These are phyloP conservation scores for Warburgia ugandensis DNA, from an alignment of 164 flowering plant species.

Conservation along the genomic window DNA sequence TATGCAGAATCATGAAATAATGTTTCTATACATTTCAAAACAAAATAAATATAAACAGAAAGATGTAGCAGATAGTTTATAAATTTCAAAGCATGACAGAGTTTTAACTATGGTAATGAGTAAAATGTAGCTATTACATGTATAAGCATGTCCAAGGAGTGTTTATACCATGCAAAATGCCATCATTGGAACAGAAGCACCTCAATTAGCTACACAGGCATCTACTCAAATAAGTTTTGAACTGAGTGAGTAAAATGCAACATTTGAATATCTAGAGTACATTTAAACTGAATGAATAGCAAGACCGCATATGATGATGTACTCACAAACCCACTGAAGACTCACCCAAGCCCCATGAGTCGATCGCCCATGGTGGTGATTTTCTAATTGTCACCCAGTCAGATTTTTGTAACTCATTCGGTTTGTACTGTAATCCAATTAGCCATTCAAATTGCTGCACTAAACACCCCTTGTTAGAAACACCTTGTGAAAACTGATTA, in stretches of 20 bases:
- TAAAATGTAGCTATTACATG: neutral
- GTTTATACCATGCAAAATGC: neutral
- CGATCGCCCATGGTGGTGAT: slow-evolving; percentile 95
- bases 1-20: no score
- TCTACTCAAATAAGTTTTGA: no score
- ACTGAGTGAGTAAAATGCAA: no score
- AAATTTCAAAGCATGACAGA: no score
- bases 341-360: slow-evolving; percentile 99
- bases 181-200: neutral
- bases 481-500: neutral
- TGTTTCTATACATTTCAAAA: no score
- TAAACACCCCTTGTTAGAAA: slow-evolving; percentile 12
- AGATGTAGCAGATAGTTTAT: no score
- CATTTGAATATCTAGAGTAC: no score
- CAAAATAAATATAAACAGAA: no score
- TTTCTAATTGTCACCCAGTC: slow-evolving; percentile 84
- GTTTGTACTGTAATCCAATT: slow-evolving; percentile 83
- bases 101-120: neutral
- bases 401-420: slow-evolving; percentile 75
- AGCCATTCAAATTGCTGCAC: slow-evolving; percentile 94
- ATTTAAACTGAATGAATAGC: no score
- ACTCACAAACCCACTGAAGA: slow-evolving; percentile 3
- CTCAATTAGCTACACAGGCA: neutral
- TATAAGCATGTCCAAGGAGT: no score
- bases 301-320: no score